Base-by-base conservation (phyloP, 768 basidiomycete species). In the Termitomyces sp. region DNA sequence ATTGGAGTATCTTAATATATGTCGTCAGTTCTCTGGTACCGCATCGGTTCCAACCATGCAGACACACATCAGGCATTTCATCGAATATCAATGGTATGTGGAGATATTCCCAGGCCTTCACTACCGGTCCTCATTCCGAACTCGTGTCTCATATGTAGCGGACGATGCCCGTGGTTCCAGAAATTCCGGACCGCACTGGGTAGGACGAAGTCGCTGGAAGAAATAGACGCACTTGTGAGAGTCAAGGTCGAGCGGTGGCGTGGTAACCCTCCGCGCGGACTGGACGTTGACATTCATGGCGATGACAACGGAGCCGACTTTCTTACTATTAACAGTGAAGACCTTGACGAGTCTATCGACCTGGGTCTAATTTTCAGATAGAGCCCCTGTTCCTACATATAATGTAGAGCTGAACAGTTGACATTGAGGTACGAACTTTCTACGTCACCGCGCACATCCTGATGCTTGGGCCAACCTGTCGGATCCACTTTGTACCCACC, bases 1-100 rank as follows among this genome's bases (percentile, higher is more conserved):
- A 3, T 71, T 87, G 41, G 88, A 90, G 67, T 93, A 92, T 68
- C 76, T 92, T 42, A 75, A 76, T 16, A 67, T 87, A 20, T 91
- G 88, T 69, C 72, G 73, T 59, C 63, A 70, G 34, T 82, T 84
- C 65, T 78, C 79, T 11, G 81, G 65, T 24, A 80, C 81, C 8
- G 80, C 80, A 16, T 69, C 80, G 3, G 61, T 87, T 15, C 59
- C 78, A 56, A 78, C 77, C 12, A 71, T 86, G 2, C 83, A 83
- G 69, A 79, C 82, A 4, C 90, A 92, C 66, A 74, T 92, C 58
- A 76, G 82, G 48, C 84, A 86, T 70, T 83, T 91, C 57, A 68
- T 91, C 55, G 83, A 83, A 66, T 83, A 83, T 66, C 85, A 88
- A 69, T 87, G 84, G 88, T 87, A 58, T 58, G 81, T 68, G 12